Evolutionary conservation across 2,329 filamentous ascomycete species (phyloP).

Genomic region (Fusarium pseudocircinatum): DNA sequence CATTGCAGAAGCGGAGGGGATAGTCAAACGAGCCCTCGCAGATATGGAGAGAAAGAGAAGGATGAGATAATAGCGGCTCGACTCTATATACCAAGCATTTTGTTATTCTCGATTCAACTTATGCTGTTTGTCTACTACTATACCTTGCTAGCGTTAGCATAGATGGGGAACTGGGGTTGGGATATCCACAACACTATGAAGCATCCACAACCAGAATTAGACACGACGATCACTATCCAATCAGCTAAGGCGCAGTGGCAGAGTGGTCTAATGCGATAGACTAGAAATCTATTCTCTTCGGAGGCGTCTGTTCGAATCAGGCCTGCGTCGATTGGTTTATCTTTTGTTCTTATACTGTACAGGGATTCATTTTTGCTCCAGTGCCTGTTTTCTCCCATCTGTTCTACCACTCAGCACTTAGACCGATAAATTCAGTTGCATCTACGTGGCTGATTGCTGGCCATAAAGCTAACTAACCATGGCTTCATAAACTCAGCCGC

Average conservation of each 20-base stretch:
- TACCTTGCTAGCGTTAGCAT: neutral
- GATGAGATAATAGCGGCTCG: slow-evolving; percentile 6
- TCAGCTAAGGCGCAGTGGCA: slow-evolving; percentile 36
- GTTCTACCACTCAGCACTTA: neutral
- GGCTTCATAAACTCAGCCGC: too few relatives aligned
- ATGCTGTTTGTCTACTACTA: slow-evolving; percentile 5
- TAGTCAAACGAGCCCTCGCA: slow-evolving; percentile 66
- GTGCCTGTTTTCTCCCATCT: neutral
- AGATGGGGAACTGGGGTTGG: neutral
- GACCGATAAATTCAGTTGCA: neutral
- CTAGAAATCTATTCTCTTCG: slow-evolving; percentile 39
- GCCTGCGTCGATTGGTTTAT: slow-evolving; percentile 29
- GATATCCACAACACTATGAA: neutral
- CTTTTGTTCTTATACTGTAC: neutral
- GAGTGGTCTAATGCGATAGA: slow-evolving; percentile 39
- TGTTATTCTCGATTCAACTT: neutral
- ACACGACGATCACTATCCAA: neutral
- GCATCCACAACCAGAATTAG: neutral
- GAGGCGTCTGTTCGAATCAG: slow-evolving; percentile 39
- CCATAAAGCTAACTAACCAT: neutral
- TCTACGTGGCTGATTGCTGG: neutral
- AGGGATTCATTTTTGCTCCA: neutral
- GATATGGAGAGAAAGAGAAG: slow-evolving; percentile 50
- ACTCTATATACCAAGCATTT: slow-evolving; percentile 5
- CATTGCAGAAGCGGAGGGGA: slow-evolving; percentile 69